Conservation (phyloP, 1,284 basidiomycete genomes). For the Xerocomus amazonicus region DNA sequence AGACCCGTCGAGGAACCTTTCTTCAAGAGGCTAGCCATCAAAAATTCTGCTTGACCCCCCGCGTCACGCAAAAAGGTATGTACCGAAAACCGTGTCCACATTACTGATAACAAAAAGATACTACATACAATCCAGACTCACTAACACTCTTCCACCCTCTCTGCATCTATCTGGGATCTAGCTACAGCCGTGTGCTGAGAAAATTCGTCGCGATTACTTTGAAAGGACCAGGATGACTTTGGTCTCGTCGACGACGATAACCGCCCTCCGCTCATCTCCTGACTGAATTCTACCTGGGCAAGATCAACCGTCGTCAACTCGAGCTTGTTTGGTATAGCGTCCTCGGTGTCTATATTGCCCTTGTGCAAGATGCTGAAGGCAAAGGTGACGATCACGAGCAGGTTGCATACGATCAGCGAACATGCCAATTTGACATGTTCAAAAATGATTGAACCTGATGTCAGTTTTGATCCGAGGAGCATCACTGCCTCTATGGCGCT, state of each 20-base stretch:
- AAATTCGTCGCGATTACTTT: background rate
- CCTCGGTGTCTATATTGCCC: background rate
- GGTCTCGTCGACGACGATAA: background rate
- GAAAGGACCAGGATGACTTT: background rate
- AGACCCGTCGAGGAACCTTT: background rate
- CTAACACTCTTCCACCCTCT: background rate
- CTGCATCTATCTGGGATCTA: background rate
- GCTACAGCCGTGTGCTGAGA: background rate
- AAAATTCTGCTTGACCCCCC: too few species aligned
- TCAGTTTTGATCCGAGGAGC: background rate
- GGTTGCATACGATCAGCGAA: conserved; percentile 28
- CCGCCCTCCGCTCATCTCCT: background rate
- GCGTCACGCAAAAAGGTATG: too few species aligned
- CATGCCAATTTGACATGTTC: conserved; percentile 29
- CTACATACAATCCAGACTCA: too few species aligned
- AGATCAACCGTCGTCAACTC: conserved; percentile 13
- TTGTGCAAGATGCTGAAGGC: conserved; percentile 16
- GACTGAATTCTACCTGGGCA: background rate
- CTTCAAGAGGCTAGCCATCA: background rate
- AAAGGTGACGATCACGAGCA: conserved; percentile 27
- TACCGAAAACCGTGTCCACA: too few species aligned
- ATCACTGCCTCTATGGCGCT: conserved; percentile 15
- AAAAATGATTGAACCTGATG: conserved; percentile 18
- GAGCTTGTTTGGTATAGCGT: background rate
- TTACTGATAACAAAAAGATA: too few species aligned